Evolutionary conservation across 2,329 filamentous ascomycete genomes (phyloP).

Genomic region (Domatiomyces catenatus): DNA sequence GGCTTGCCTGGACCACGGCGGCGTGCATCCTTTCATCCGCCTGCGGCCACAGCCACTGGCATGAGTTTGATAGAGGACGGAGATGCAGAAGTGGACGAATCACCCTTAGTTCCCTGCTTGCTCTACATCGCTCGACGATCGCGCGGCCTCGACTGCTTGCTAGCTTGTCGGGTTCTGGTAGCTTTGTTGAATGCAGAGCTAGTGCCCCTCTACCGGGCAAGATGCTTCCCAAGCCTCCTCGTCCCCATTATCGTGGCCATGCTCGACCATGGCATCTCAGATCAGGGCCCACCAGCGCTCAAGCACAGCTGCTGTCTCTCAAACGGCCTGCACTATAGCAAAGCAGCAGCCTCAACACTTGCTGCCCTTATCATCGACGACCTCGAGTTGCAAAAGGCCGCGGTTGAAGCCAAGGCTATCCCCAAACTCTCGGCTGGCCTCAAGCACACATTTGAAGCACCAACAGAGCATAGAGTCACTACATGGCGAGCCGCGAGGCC

Average conservation of each 20-base stretch:
- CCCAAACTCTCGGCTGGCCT: slow-evolving; percentile 47
- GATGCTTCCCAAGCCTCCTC: slow-evolving; percentile 49
- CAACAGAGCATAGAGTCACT: slow-evolving; percentile 26
- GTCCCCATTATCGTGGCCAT: slow-evolving; percentile 55
- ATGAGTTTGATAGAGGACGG: slow-evolving; percentile 24
- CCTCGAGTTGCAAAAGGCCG: slow-evolving; percentile 63
- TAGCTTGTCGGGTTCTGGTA: slow-evolving; percentile 54
- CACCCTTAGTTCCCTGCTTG: slow-evolving; percentile 57
- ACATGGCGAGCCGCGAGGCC: slow-evolving; percentile 13
- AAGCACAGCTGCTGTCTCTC: neutral
- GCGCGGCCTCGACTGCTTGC: slow-evolving; percentile 44
- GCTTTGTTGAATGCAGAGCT: slow-evolving; percentile 54
- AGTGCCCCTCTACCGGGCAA: slow-evolving; percentile 47
- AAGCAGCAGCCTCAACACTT: slow-evolving; percentile 56
- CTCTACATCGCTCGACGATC: slow-evolving; percentile 47
- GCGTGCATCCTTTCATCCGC: slow-evolving; percentile 23
- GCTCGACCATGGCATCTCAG: slow-evolving; percentile 39
- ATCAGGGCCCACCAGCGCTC: slow-evolving; percentile 12
- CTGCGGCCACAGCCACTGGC: slow-evolving; percentile 6
- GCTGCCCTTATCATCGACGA: slow-evolving; percentile 67
- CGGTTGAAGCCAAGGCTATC: slow-evolving; percentile 54
- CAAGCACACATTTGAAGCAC: slow-evolving; percentile 50
- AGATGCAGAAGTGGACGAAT: slow-evolving; percentile 47
- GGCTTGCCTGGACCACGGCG: slow-evolving; percentile 23
- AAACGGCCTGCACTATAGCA: slow-evolving; percentile 24